Base-by-base conservation (phyloP, 306 rosid species). In the Fragaria nilgerrensis region DNA sequence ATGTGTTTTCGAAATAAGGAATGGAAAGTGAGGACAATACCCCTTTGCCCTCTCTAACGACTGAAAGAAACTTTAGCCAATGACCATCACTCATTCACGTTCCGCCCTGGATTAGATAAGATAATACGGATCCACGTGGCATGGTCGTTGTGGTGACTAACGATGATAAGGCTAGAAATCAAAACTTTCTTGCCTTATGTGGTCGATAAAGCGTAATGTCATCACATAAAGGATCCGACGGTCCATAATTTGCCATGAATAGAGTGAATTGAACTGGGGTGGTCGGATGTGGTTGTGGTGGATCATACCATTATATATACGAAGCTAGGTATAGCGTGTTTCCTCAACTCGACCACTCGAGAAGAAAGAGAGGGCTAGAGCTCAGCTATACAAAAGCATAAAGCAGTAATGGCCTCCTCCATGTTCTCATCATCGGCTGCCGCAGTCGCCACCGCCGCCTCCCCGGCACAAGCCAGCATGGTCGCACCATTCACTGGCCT, bases 401-500 rank as follows among this genome's bases (percentile, higher is more conserved):
- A 34, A 78, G 65, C 13, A 48, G 52, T 53, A 80, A 89, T 88
- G 97, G 90, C 93, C 20, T 85, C 92, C 77, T 83, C 95, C 23
- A 68, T 92, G 74, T 75, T 92, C 39, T 84, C 93, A 3, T 84
- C 91, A 3, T 84, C 91, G 62, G 80, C 91, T 1, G 81, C 90
- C 0, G 17, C 66, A 59, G 75, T 87, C 1, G 80, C 93, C 75
- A n/a, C 89, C 59, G 75, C 85, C 1, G 80, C 93, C 75, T 27
- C 89, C 59, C 86, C 87, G 7, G 86, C 81, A 14, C 96, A 88
- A 41, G 77, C 86, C 36, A 87, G 61, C 88, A 70, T 82, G 86
- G 92, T 83, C 4, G 82, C 90, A 15, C 88, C 97, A 0, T 85
- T 83, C 87, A 83, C 75, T 32, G 97, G 97, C 32, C 93, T 88